Evolutionary conservation across 495 filamentous ascomycete genomes (phyloP).

Genomic region (Podospora tetraspora): DNA sequence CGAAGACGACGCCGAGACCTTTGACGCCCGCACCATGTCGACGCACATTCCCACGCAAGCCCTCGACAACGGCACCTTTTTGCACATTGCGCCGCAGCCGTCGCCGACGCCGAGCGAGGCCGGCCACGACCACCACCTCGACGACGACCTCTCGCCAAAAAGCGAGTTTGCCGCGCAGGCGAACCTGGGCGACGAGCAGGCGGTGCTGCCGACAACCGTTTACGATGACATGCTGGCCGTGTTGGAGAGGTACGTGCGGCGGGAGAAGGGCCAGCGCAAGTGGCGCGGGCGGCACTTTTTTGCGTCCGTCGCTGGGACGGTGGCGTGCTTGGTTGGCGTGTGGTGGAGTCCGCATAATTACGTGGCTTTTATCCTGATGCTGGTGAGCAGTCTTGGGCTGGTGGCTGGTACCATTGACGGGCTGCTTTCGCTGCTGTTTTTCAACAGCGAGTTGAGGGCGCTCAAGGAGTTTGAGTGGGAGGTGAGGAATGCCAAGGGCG

Average conservation of each 20-base stretch:
- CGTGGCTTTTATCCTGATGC: slow-evolving; percentile 72
- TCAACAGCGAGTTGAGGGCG: slow-evolving; percentile 72
- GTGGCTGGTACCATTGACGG: slow-evolving; percentile 74
- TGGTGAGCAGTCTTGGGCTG: slow-evolving; percentile 72
- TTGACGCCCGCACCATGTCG: slow-evolving; percentile 43
- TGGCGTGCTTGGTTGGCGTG: slow-evolving; percentile 69
- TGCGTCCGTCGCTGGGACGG: slow-evolving; percentile 55
- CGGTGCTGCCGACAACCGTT: slow-evolving; percentile 32
- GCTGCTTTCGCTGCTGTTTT: slow-evolving; percentile 78
- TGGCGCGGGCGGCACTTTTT: slow-evolving; percentile 70
- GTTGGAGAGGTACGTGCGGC: slow-evolving; percentile 56
- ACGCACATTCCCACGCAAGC: slow-evolving; percentile 67
- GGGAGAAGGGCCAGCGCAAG: slow-evolving; percentile 63
- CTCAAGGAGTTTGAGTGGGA: slow-evolving; percentile 97
- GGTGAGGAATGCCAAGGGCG: slow-evolving; percentile 60
- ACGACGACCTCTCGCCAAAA: not conserved
- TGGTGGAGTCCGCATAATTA: slow-evolving; percentile 78
- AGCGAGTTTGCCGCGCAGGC: slow-evolving; percentile 28
- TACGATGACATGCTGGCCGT: slow-evolving; percentile 72
- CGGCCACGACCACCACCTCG: slow-evolving; percentile 13
- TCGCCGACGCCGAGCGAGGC: slow-evolving; percentile 23
- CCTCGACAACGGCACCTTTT: slow-evolving; percentile 53
- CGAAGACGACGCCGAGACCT: slow-evolving; percentile 59
- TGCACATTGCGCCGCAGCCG: slow-evolving; percentile 21
- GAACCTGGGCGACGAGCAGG: slow-evolving; percentile 12